Conservation (phyloP, 352 stramenopile species). For the Phytophthora crassamura region DNA sequence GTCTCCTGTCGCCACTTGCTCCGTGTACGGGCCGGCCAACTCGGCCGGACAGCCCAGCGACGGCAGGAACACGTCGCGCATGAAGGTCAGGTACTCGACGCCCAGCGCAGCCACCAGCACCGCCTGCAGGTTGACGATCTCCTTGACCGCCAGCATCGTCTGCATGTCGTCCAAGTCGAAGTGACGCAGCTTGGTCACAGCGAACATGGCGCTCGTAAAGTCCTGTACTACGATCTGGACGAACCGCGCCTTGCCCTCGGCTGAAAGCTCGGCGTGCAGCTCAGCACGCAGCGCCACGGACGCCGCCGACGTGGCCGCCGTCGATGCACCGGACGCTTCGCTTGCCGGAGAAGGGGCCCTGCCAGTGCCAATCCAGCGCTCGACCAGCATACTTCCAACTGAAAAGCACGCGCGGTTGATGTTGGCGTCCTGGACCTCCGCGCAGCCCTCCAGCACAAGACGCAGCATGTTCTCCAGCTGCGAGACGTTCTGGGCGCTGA, state of each 20-base stretch:
- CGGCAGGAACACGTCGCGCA: conserved; percentile 69
- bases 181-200: conserved; percentile 63
- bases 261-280: conserved; percentile 29
- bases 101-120: conserved; percentile 63
- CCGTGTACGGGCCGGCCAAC: conserved; percentile 61
- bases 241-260: conserved; percentile 54
- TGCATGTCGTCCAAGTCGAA: conserved; percentile 82
- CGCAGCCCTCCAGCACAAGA: conserved; percentile 74
- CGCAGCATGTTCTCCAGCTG: conserved; percentile 74
- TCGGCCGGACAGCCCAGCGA: conserved; percentile 65
- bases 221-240: conserved; percentile 70
- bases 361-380: conserved; percentile 61
- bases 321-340: conserved; percentile 23
- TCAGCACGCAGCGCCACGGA: conserved; percentile 39
- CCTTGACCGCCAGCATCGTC: conserved; percentile 68
- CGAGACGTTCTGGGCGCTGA: conserved; percentile 67
- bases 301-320: conserved; percentile 25
- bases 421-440: conserved; percentile 68
- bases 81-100: conserved; percentile 66
- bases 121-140: conserved; percentile 77
- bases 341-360: conserved; percentile 32
- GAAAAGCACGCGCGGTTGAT: conserved; percentile 83
- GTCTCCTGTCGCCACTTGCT: conserved; percentile 66
- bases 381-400: conserved; percentile 71
- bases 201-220: conserved; percentile 80